Conservation (phyloP, 345 rosid species). For the Crucihimalaya himalaica region DNA sequence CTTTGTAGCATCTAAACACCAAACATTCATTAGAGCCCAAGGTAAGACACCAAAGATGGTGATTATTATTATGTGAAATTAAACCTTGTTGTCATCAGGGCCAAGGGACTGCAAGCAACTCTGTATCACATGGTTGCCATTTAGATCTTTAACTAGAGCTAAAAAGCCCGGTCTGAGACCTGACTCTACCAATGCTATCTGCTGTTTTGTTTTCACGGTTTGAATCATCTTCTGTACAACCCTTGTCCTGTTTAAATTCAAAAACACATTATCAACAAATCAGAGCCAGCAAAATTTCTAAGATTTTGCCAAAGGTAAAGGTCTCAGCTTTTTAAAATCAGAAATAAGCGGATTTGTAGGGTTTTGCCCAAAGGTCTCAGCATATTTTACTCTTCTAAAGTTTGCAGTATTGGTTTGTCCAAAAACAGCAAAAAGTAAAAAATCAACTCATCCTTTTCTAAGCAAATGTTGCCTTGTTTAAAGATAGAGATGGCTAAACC, state of each 20-base stretch:
- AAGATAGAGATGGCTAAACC: not conserved
- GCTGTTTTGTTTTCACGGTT: constrained; percentile 59
- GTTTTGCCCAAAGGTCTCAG: constrained; percentile 23
- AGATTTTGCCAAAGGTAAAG: not conserved
- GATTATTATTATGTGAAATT: too few relatives aligned
- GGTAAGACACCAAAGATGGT: constrained; percentile 7
- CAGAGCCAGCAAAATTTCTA: not conserved
- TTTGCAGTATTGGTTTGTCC: constrained; percentile 19
- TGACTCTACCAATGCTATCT: constrained; percentile 50
- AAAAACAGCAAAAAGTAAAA: constrained; percentile 22
- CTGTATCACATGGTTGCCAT: constrained; percentile 81
- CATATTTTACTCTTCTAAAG: not conserved
- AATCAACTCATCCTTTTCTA: not conserved
- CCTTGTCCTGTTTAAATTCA: constrained; percentile 55
- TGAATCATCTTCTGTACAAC: constrained; percentile 79
- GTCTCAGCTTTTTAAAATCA: constrained; percentile 12
- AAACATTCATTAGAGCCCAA: not conserved
- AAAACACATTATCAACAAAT: not conserved
- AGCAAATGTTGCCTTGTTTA: constrained; percentile 28
- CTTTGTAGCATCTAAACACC: constrained; percentile 43
- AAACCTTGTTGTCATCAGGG: constrained; percentile 61
- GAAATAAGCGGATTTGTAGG: not conserved
- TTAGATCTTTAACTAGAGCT: constrained; percentile 65
- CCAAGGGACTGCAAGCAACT: constrained; percentile 65
- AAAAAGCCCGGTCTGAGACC: constrained; percentile 65